Evolutionary conservation across 169 alveolate genomes (phyloP).

Genomic region (Theileria luwenshuni): DNA sequence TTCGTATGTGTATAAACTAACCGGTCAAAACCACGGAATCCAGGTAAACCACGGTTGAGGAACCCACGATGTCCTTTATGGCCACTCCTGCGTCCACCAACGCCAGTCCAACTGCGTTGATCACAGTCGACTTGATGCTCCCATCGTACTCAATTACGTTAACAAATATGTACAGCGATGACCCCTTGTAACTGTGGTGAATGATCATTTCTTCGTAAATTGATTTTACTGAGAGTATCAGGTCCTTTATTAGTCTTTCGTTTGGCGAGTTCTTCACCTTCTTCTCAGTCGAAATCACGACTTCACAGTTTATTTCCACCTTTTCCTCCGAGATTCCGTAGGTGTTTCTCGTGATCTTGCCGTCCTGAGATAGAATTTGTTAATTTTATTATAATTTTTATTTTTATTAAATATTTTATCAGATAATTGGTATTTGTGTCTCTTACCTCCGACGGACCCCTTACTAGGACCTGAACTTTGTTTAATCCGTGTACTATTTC

Average conservation of each 20-base stretch:
- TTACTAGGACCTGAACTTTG: slow-evolving; percentile 55
- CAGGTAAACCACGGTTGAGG: slow-evolving; percentile 70
- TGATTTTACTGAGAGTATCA: slow-evolving; percentile 34
- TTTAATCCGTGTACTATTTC: slow-evolving; percentile 60
- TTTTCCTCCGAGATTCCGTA: slow-evolving; percentile 27
- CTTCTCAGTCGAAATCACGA: slow-evolving; percentile 46
- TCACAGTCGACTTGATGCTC: slow-evolving; percentile 74
- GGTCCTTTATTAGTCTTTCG: slow-evolving; percentile 33
- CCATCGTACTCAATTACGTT: slow-evolving; percentile 69
- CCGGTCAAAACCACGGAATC: slow-evolving; percentile 53
- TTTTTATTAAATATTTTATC: too few species aligned
- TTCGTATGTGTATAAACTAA: neutral
- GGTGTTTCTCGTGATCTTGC: neutral
- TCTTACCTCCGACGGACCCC: slow-evolving; percentile 65
- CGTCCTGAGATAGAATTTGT: neutral
- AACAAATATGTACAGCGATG: slow-evolving; percentile 43
- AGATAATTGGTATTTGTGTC: too few species aligned
- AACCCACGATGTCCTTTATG: slow-evolving; percentile 69
- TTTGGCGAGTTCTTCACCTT: slow-evolving; percentile 16
- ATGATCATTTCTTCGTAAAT: slow-evolving; percentile 41
- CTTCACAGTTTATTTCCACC: slow-evolving; percentile 59
- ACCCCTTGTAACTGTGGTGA: slow-evolving; percentile 39
- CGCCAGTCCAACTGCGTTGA: slow-evolving; percentile 74
- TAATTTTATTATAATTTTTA: too few species aligned
- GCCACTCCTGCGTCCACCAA: slow-evolving; percentile 81